Conservation (phyloP, 805 yeast species). For the Ogataea trehaloabstinens region DNA sequence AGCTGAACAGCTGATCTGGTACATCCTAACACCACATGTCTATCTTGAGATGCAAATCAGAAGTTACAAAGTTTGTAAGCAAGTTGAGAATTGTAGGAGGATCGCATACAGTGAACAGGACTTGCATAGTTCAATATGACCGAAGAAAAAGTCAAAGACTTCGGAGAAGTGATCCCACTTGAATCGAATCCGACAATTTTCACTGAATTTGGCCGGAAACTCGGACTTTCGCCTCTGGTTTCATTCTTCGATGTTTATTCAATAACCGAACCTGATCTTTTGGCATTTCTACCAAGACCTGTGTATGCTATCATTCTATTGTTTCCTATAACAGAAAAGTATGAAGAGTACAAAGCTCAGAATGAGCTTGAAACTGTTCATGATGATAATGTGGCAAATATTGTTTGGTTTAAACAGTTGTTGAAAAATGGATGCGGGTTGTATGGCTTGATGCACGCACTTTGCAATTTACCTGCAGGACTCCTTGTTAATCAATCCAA, state of each 20-base stretch:
- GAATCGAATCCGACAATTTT: constrained; percentile 91
- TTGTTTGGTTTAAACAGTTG: constrained; percentile 82
- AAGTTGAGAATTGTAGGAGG: too few relatives aligned
- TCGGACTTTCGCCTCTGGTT: constrained; percentile 64
- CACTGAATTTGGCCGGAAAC: constrained; percentile 57
- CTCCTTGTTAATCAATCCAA: constrained; percentile 39
- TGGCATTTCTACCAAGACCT: constrained; percentile 82
- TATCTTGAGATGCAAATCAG: too few relatives aligned
- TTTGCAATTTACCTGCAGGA: constrained; percentile 46
- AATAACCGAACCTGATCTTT: constrained; percentile 75
- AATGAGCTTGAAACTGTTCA: constrained; percentile 20
- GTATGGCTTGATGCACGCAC: constrained; percentile 73
- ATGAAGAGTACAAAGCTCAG: constrained; percentile 48
- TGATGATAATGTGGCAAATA: constrained; percentile 32
- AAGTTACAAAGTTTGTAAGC: too few relatives aligned
- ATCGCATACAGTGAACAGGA: too few relatives aligned
- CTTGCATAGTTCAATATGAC: too few relatives aligned
- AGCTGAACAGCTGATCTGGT: too few relatives aligned
- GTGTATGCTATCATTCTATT: constrained; percentile 69
- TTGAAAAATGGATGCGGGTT: constrained; percentile 91
- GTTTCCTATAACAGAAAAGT: constrained; percentile 71
- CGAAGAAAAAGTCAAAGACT: constrained; percentile 1
- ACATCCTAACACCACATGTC: too few relatives aligned
- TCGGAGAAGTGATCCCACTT: constrained; percentile 66
- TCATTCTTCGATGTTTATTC: constrained; percentile 82